Evolutionary conservation across 805 yeast species (phyloP), one percentile per base, ranked within the genome.

Genomic region (Candida vaughaniae): DNA sequence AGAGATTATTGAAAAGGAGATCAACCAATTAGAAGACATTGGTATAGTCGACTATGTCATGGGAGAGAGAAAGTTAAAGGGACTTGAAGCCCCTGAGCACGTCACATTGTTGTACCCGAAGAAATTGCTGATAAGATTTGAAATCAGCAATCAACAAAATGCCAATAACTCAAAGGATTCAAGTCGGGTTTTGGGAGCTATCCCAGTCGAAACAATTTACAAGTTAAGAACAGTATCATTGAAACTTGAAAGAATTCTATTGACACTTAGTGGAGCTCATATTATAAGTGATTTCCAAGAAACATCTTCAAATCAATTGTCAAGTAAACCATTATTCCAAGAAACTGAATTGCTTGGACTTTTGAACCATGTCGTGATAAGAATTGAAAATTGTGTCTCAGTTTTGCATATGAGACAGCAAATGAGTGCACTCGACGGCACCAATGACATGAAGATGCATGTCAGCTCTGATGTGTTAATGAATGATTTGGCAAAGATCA

Each of bases 41-140:
- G 96, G 95, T 0, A 83, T 82, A 72, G 71, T 64, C 10, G 73
- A 79, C 41, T 75, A 74, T 43, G 80, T 77, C 31, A 62, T 86
- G 35, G 99, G 99, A 16, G 95, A 89, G 53, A 81, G 78, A 54
- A 89, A 90, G 58, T 71, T 93, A 53, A 93, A 93, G 58, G 99
- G 99, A 14, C 72, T 93, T 12, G 99, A 93, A 72, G 82, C 89
- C 23, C 95, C 95, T 2, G 99, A 93, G 58, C 73, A 74, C 25
- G 82, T 93, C 11, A 85, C 95, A 16, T 69, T 88, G 31, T 77
- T 80, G 0, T 90, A 82, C 64, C 95, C 98, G 2, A 67, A 69
- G 38, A 66, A 70, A 18, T 64, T 90, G 38, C 71, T 71, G 3
- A 65, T 82, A 3, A 73, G 98, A 47, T 73, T 73, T 59, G 77